Evolutionary conservation across 140 eudicot species (phyloP).

Genomic region (Ambrosia hybrid): DNA sequence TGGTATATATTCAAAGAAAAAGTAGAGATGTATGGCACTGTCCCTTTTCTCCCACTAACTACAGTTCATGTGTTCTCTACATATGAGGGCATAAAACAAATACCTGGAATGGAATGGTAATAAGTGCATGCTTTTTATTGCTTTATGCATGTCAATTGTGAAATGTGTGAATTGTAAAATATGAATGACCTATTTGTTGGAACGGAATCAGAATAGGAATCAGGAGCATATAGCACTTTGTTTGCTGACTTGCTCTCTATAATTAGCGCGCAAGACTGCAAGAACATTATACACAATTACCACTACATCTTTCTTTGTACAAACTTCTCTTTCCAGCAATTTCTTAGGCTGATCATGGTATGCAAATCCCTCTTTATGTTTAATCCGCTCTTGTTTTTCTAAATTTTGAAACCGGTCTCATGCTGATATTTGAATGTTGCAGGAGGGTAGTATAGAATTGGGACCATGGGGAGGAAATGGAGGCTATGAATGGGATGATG

Average conservation of each 20-base stretch:
- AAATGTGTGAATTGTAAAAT: neutral
- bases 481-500: conserved; percentile 60
- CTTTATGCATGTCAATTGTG: neutral
- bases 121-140: conserved; percentile 5
- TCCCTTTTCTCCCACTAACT: neutral
- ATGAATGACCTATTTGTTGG: neutral
- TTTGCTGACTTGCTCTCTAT: neutral
- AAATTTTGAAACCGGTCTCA: neutral
- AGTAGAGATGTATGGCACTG: neutral
- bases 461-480: conserved; percentile 76
- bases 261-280: neutral
- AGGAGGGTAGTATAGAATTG: conserved; percentile 25
- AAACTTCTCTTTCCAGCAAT: neutral
- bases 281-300: conserved; percentile 3
- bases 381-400: neutral
- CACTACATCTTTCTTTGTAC: neutral
- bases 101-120: neutral
- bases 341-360: conserved; percentile 10
- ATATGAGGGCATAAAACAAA: neutral
- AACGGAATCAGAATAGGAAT: neutral
- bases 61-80: neutral
- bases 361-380: neutral
- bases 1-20: neutral
- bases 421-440: neutral
- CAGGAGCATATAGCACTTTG: neutral